Percentiles rank a stretch among this genome's conserved stretches.
phyloP scores from a whole-genome alignment of 345 rosid genomes.

The Camelina sativa region DNA sequence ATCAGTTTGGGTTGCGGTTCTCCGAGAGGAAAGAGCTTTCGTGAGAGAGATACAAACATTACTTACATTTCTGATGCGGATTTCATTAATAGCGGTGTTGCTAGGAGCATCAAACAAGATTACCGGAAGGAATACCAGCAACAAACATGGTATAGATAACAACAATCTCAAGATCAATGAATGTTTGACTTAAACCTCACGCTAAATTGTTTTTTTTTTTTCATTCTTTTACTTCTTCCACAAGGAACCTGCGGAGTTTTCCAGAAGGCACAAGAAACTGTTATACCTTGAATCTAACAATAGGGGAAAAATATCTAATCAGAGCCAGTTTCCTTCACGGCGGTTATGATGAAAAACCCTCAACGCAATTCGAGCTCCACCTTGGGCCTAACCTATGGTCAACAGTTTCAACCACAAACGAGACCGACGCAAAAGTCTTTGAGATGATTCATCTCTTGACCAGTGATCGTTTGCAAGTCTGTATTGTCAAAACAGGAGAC shows the following conservation, averaged over 20 bases:
- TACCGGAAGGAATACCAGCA: constrained; percentile 16
- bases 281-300: constrained; percentile 47
- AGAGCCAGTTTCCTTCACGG: constrained; percentile 52
- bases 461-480: constrained; percentile 47
- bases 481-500: constrained; percentile 54
- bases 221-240: not conserved
- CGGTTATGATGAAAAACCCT: constrained; percentile 48
- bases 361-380: constrained; percentile 50
- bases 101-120: constrained; percentile 19
- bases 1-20: constrained; percentile 60
- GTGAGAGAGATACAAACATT: constrained; percentile 42
- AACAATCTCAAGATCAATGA: not conserved
- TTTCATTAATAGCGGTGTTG: constrained; percentile 46
- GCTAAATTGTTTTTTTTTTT: not conserved
- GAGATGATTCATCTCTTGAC: constrained; percentile 54
- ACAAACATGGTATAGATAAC: constrained; percentile 32
- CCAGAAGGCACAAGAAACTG: constrained; percentile 54
- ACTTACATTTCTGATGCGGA: constrained; percentile 46
- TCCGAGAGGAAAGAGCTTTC: constrained; percentile 29
- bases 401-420: constrained; percentile 40
- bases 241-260: constrained; percentile 47
- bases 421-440: not conserved
- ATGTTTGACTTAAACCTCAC: constrained; percentile 21
- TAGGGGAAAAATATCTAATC: constrained; percentile 51
- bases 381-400: constrained; percentile 57